phyloP scores from a whole-genome alignment of 2,329 filamentous ascomycete genomes.

The Talaromyces albobiverticillius region DNA sequence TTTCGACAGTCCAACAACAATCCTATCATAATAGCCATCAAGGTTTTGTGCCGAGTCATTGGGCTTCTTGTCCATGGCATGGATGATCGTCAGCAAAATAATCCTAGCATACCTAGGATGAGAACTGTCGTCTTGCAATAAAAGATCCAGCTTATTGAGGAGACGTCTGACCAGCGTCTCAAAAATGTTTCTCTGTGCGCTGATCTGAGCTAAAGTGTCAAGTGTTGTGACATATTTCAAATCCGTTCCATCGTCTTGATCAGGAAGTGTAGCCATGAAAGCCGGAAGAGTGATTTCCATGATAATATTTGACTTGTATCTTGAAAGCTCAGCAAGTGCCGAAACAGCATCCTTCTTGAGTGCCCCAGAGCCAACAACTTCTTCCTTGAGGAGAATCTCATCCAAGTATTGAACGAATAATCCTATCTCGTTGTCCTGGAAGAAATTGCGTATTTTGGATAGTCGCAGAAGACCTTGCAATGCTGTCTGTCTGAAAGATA shows the following conservation, averaged over 20 bases:
- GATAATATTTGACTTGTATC: slow-evolving; percentile 60
- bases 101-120: slow-evolving; percentile 56
- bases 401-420: slow-evolving; percentile 57
- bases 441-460: slow-evolving; percentile 45
- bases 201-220: slow-evolving; percentile 64
- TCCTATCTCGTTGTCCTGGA: slow-evolving; percentile 52
- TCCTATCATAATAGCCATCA: slow-evolving; percentile 49
- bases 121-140: slow-evolving; percentile 47
- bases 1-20: slow-evolving; percentile 45
- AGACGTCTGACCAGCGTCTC: slow-evolving; percentile 61
- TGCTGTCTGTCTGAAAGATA: slow-evolving; percentile 49
- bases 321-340: slow-evolving; percentile 60
- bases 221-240: slow-evolving; percentile 55
- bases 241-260: slow-evolving; percentile 47
- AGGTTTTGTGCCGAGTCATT: slow-evolving; percentile 37
- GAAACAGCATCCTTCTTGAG: slow-evolving; percentile 58
- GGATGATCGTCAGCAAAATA: slow-evolving; percentile 60
- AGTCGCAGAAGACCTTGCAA: slow-evolving; percentile 47
- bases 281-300: slow-evolving; percentile 64
- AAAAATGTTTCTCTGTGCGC: slow-evolving; percentile 60
- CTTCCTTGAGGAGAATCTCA: slow-evolving; percentile 59
- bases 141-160: slow-evolving; percentile 60
- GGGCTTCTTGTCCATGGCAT: slow-evolving; percentile 56
- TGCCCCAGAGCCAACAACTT: slow-evolving; percentile 54
- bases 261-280: slow-evolving; percentile 63